Base-by-base conservation (phyloP, 2,329 filamentous ascomycete genomes). In the Colletotrichum camelliae region DNA sequence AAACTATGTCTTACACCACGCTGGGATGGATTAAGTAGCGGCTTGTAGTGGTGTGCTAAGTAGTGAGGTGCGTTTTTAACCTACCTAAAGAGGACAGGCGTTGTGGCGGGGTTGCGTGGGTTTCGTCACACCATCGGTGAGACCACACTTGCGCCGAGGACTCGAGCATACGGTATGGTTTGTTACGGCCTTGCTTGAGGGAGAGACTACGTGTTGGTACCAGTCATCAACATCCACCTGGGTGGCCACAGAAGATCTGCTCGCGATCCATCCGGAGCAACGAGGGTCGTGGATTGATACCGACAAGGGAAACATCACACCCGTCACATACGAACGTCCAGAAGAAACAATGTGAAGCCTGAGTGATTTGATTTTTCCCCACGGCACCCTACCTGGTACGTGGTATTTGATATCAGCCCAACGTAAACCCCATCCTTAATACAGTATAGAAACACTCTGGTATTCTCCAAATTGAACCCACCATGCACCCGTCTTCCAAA, bases 321-420 rank as follows among this genome's bases (percentile, higher is more conserved):
- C n/a, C 12, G 39, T n/a, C 39, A 48, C n/a, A n/a, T 4, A 48
- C 39, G 39, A 48, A 48, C n/a, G 3, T 58, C 29, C 27, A 29
- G 2, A 24, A 29, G 55, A 29, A 18, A 29, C 12, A 16, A 21
- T 62, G 12, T 60, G 39, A 35, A 24, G 33, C 31, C 21, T 52
- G 5, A 37, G 55, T n/a, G 21, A 31, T 74, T 66, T 65, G 61
- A 76, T 76, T 76, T 43, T 55, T 76, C 35, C 35, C 61, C 69
- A 74, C 37, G 57, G 43, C 66, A 62, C 62, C 60, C 33, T 69
- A 64, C 61, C 61, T 39, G 62, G 31, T 65, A 67, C 62, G 57
- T 77, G 76, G 76, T 76, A 74, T 31, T 8, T 31, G 29, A 31
- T 77, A 70, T 77, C 66, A 29, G 12, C 21, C 24, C 4, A 58